These are phyloP conservation scores for Amphirosellinia nigrospora DNA, from an alignment of 495 filamentous ascomycete genomes.

Conservation along the genomic window DNA sequence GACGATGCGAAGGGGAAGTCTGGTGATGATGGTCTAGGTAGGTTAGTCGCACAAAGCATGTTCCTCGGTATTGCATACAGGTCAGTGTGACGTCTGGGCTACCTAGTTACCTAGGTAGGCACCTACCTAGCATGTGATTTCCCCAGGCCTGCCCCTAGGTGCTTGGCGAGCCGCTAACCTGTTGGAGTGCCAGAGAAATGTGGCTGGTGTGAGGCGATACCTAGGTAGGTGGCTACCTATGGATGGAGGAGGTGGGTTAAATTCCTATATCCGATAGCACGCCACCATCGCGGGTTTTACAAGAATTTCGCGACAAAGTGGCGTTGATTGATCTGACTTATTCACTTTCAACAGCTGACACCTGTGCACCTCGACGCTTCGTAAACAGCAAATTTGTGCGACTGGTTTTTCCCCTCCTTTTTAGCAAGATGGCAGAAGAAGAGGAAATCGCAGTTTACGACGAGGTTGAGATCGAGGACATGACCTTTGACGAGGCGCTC, in stretches of 20 bases:
- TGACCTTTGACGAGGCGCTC: conserved; percentile 84
- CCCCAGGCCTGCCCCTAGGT: conserved; percentile 33
- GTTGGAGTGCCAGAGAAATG: neutral
- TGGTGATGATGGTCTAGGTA: neutral
- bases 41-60: neutral
- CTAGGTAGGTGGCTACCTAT: neutral
- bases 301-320: conserved; percentile 20
- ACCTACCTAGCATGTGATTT: conserved; percentile 40
- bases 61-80: conserved; percentile 35
- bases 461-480: conserved; percentile 99
- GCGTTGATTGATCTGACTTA: neutral
- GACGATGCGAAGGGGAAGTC: neutral
- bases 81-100: conserved; percentile 39
- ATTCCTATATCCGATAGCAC: neutral
- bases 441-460: conserved; percentile 83
- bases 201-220: conserved; percentile 12
- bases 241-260: neutral
- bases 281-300: conserved; percentile 21
- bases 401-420: neutral
- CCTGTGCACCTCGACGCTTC: neutral
- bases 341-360: neutral
- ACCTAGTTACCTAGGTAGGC: too few relatives aligned
- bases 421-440: conserved; percentile 65
- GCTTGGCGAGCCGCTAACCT: neutral
- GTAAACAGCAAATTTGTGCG: neutral